Evolutionary conservation across 1,139 yeast genomes (phyloP), one percentile per base, ranked within the genome.

Genomic region (Geotrichum europaeum): DNA sequence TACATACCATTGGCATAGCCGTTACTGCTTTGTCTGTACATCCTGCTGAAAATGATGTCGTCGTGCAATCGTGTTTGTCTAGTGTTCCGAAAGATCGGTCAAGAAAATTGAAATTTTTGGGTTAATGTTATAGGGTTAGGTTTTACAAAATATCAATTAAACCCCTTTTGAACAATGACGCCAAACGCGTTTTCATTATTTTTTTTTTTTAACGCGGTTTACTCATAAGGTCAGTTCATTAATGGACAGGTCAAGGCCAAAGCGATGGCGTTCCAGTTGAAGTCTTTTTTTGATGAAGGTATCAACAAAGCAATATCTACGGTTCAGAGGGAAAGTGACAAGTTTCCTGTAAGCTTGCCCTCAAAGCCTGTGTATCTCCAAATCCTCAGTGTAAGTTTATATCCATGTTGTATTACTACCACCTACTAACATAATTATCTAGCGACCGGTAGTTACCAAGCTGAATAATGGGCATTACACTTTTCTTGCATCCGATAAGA

Each of bases 401-500:
- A 15, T 6, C 9, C 4, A n/a, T 49, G 32, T 13, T 10, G 22
- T 15, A 24, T 28, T 15, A 25, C 9, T 34, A 55, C 12, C 49
- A 25, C n/a, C 49, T 13, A 10, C 22, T 53, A n/a, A 32, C 28
- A 45, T 57, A 36, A 34, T 50, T 6, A 32, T 24, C 20, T 22
- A 58, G 60, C 43, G 43, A 40, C 60, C 60, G 10, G 34, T 25
- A 30, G 40, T 40, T 4, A 58, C 58, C 4, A 51, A 18, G 18
- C 18, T 25, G 10, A 55, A 58, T 45, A 12, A 54, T 25, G 58
- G 53, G 6, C 55, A 49, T 40, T 54, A 32, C 18, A 53, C 60
- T 4, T 58, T 54, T 51, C 55, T 58, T 36, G 60, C 49, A 24
- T 58, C 60, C 5, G 60, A 58, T 24, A 25, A 49, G 7, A 24